These are phyloP conservation scores for Pseudogymnoascus sp. DNA, from an alignment of 2,329 filamentous ascomycete genomes.

Conservation along the genomic window DNA sequence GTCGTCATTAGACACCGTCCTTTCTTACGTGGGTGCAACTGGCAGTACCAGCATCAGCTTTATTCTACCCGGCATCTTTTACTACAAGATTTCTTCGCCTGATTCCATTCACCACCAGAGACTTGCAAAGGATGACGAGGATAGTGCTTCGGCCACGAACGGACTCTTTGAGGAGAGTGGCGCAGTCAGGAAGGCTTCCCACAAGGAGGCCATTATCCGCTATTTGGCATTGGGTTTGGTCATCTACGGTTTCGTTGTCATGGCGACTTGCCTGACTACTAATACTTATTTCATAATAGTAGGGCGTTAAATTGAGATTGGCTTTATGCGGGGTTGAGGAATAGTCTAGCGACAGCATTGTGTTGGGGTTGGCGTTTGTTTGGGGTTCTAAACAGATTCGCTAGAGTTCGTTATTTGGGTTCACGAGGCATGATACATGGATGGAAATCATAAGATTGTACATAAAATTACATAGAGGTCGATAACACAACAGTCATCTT, in stretches of 20 bases:
- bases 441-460: constrained; percentile 7
- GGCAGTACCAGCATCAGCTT: constrained; percentile 95
- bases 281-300: constrained; percentile 68
- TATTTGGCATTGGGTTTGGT: constrained; percentile 67
- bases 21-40: constrained; percentile 92
- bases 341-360: constrained; percentile 15
- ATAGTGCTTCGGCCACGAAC: constrained; percentile 51
- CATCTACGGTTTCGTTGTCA: constrained; percentile 78
- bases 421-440: constrained; percentile 1
- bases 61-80: constrained; percentile 91
- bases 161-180: constrained; percentile 25
- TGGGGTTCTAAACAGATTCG: neutral
- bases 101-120: constrained; percentile 80
- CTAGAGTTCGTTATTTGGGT: neutral
- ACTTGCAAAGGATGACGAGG: constrained; percentile 84
- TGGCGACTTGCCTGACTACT: constrained; percentile 78
- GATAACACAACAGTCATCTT: constrained; percentile 3
- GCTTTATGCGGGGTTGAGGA: neutral
- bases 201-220: constrained; percentile 53
- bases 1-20: constrained; percentile 76
- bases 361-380: constrained; percentile 15
- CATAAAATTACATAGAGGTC: constrained; percentile 10
- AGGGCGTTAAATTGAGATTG: neutral
- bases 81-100: constrained; percentile 94
- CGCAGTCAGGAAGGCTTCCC: constrained; percentile 39